A percentile compares a stretch with the other conserved stretches of the same genome.
phyloP scores from a whole-genome alignment of 2,329 filamentous ascomycete species.

The Colletotrichum horii region DNA sequence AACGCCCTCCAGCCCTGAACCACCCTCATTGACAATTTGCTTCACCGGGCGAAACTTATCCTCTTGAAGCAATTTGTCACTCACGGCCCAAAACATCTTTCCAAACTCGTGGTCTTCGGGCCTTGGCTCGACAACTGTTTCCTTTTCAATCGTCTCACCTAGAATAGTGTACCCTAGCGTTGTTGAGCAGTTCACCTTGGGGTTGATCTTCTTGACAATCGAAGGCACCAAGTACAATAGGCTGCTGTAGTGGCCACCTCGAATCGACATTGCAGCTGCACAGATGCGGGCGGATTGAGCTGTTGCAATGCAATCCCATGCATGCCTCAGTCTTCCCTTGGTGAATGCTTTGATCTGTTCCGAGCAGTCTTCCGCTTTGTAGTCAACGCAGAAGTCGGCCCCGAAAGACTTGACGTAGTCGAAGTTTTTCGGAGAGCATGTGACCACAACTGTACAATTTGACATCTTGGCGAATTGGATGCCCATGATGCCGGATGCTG shows the following conservation, averaged over 20 bases:
- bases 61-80: slow-evolving; percentile 35
- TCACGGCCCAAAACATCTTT: slow-evolving; percentile 40
- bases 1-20: slow-evolving; percentile 37
- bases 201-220: slow-evolving; percentile 40
- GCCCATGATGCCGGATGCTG: slow-evolving; percentile 59
- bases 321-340: slow-evolving; percentile 29
- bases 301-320: slow-evolving; percentile 40
- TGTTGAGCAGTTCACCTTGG: slow-evolving; percentile 31
- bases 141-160: slow-evolving; percentile 37
- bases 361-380: slow-evolving; percentile 33
- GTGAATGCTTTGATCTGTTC: slow-evolving; percentile 28
- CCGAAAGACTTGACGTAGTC: slow-evolving; percentile 46
- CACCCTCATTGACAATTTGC: slow-evolving; percentile 32
- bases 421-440: slow-evolving; percentile 42
- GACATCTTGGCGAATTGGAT: slow-evolving; percentile 49
- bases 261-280: slow-evolving; percentile 32
- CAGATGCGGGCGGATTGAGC: slow-evolving; percentile 32
- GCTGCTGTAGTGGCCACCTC: slow-evolving; percentile 40
- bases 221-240: slow-evolving; percentile 42
- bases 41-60: slow-evolving; percentile 39
- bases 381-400: slow-evolving; percentile 53
- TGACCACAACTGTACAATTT: slow-evolving; percentile 43
- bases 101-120: slow-evolving; percentile 39
- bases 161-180: slow-evolving; percentile 47
- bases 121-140: slow-evolving; percentile 24